phyloP scores from a whole-genome alignment of 2,329 filamentous ascomycete genomes.

The Alternaria dauci region DNA sequence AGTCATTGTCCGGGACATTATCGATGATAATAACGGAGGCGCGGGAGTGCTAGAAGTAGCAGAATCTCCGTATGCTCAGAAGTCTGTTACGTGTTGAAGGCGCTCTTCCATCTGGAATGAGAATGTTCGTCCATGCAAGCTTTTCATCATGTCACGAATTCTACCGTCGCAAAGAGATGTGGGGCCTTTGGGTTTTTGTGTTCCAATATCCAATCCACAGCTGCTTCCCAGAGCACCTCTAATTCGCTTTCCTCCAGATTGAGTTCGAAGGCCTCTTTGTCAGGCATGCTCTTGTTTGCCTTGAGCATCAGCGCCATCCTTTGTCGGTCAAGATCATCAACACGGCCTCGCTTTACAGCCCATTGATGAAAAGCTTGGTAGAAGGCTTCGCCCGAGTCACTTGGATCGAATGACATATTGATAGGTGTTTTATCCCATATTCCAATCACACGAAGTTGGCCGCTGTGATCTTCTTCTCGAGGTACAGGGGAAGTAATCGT shows the following conservation, averaged over 20 bases:
- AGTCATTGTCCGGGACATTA: neutral
- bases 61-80: neutral
- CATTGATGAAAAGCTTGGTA: neutral
- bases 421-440: neutral
- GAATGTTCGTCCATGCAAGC: neutral
- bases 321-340: neutral
- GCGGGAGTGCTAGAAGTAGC: neutral
- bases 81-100: neutral
- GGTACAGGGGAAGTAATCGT: neutral
- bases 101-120: neutral
- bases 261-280: neutral
- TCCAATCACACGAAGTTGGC: neutral
- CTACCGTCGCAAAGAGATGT: neutral
- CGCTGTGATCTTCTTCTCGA: neutral
- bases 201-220: neutral
- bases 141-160: neutral
- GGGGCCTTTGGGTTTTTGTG: neutral
- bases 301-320: neutral
- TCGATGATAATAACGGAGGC: neutral
- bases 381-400: neutral
- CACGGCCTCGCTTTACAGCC: neutral
- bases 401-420: neutral
- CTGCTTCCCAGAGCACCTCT: neutral
- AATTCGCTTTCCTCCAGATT: neutral
- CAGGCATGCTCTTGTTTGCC: neutral